phyloP scores from a whole-genome alignment of 176 grass and related monocot genomes.

The Zea mays region Zm-B73-REFERENCE-NAM-5.0 NC_050096.1:143019501-143020000 shows the following conservation, averaged over 20 bases:
- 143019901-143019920: too few relatives aligned
- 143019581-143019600: too few relatives aligned
- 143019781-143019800: conserved; percentile 76
- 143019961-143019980: too few relatives aligned
- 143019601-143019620: too few relatives aligned
- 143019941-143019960: too few relatives aligned
- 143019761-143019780: conserved; percentile 78
- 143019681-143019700: conserved; percentile 52
- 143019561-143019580: too few relatives aligned
- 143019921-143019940: too few relatives aligned
- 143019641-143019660: background rate
- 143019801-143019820: conserved; percentile 94
- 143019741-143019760: conserved; percentile 72
- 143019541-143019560: too few relatives aligned
- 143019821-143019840: conserved; percentile 78
- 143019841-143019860: conserved; percentile 92
- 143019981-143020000: too few relatives aligned
- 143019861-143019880: conserved; percentile 19
- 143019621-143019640: background rate
- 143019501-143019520: too few relatives aligned
- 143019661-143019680: conserved; percentile 23
- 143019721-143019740: conserved; percentile 79
- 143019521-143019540: too few relatives aligned
- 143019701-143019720: conserved; percentile 98
- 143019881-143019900: too few relatives aligned